Evolutionary conservation across 2,329 filamentous ascomycete species (phyloP).

Genomic region (Epichloe brachyelytri): DNA sequence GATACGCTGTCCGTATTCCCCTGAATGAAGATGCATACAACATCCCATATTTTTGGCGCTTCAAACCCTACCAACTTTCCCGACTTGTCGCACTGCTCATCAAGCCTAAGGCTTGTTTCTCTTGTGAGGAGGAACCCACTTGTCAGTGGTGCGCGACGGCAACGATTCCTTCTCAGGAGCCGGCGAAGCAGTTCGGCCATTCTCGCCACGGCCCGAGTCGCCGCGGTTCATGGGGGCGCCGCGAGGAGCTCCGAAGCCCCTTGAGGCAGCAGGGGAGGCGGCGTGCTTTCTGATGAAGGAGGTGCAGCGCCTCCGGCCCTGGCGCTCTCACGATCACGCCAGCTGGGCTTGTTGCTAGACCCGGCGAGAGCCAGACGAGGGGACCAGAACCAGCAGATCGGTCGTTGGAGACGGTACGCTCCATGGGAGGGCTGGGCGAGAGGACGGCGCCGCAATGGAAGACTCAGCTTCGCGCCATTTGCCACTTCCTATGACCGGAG

Average conservation of each 20-base stretch:
- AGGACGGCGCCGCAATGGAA: slow-evolving; percentile 14
- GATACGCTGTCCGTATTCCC: background rate
- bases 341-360: slow-evolving; percentile 48
- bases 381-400: slow-evolving; percentile 31
- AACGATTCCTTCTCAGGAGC: slow-evolving; percentile 34
- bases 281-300: slow-evolving; percentile 28
- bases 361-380: slow-evolving; percentile 50
- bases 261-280: slow-evolving; percentile 32
- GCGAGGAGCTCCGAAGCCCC: slow-evolving; percentile 16
- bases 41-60: background rate
- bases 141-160: slow-evolving; percentile 40
- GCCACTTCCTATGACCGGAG: slow-evolving; percentile 22
- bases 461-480: slow-evolving; percentile 31
- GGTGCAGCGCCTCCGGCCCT: slow-evolving; percentile 22
- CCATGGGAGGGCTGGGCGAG: slow-evolving; percentile 20
- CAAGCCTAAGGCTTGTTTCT: slow-evolving; percentile 19
- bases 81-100: background rate
- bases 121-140: slow-evolving; percentile 42
- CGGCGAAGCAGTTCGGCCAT: slow-evolving; percentile 26
- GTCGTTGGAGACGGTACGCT: slow-evolving; percentile 37
- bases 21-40: background rate
- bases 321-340: slow-evolving; percentile 60
- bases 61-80: background rate
- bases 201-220: slow-evolving; percentile 30
- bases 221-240: slow-evolving; percentile 30